phyloP scores from a whole-genome alignment of 495 filamentous ascomycete genomes.

The Acidomyces sp. region DNA sequence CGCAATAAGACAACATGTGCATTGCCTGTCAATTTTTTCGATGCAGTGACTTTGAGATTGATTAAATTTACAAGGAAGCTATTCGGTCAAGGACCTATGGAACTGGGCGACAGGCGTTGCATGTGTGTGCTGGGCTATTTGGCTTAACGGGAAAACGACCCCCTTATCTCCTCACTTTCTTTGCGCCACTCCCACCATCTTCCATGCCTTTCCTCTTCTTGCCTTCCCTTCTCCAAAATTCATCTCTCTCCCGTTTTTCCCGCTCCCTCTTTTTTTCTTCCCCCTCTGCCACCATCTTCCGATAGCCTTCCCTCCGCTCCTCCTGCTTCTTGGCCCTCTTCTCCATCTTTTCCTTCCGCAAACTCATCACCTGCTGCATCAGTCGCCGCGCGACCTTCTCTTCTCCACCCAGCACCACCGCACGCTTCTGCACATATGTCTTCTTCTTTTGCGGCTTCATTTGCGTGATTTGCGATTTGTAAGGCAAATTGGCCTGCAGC shows the following conservation, averaged over 20 bases:
- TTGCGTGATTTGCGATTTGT: slow-evolving; percentile 76
- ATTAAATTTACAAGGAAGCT: too few relatives aligned
- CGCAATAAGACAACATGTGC: too few relatives aligned
- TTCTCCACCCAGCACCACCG: slow-evolving; percentile 69
- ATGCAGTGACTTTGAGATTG: too few relatives aligned
- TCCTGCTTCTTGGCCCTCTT: slow-evolving; percentile 75
- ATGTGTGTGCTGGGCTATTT: too few relatives aligned
- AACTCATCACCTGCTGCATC: slow-evolving; percentile 83
- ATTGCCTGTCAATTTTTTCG: too few relatives aligned
- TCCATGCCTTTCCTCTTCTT: slow-evolving; percentile 66
- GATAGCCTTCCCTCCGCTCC: slow-evolving; percentile 62
- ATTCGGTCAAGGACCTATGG: too few relatives aligned
- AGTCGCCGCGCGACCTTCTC: slow-evolving; percentile 80
- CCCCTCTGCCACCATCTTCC: slow-evolving; percentile 64
- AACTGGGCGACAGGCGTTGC: too few relatives aligned
- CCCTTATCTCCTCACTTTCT: too few relatives aligned
- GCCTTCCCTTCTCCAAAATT: slow-evolving; percentile 90
- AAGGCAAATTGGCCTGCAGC: slow-evolving; percentile 75
- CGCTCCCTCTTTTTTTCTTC: slow-evolving; percentile 68
- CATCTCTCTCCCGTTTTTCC: slow-evolving; percentile 81
- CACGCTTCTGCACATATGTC: slow-evolving; percentile 89
- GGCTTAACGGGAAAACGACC: too few relatives aligned
- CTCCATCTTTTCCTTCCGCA: slow-evolving; percentile 79
- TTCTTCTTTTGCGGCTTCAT: slow-evolving; percentile 60
- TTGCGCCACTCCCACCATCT: slow-evolving; percentile 51